A percentile compares a stretch with the other conserved stretches of the same genome.
These are phyloP conservation scores for Chlamydomonas sphaeroides DNA, from an alignment of 139 green algal species.

Conservation along the genomic window DNA sequence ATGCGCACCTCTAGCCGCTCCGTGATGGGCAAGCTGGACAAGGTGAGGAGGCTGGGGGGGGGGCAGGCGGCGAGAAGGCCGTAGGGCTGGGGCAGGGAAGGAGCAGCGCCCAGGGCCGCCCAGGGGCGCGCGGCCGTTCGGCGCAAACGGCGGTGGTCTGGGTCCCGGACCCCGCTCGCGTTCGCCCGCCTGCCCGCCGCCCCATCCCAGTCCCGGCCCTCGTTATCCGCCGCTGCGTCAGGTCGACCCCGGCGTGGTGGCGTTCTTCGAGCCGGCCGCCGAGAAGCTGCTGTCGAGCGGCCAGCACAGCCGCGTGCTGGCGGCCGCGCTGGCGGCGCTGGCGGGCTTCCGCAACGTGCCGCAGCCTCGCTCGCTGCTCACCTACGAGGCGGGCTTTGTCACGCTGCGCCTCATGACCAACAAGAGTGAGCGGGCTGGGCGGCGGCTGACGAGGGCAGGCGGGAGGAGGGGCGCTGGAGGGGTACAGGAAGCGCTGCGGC, in stretches of 20 bases:
- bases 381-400: constrained; percentile 75
- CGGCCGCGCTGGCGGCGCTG: constrained; percentile 89
- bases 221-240: background rate
- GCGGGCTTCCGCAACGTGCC: constrained; percentile 84
- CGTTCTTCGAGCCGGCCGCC: constrained; percentile 88
- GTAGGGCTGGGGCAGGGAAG: background rate
- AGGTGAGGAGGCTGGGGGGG: constrained; percentile 39
- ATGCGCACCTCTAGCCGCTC: constrained; percentile 56
- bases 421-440: background rate
- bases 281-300: constrained; percentile 71
- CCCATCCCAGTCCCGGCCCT: too few relatives aligned
- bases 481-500: background rate
- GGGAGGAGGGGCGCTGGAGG: background rate
- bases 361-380: constrained; percentile 76
- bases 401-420: constrained; percentile 72
- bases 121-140: too few relatives aligned
- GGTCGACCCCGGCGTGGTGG: constrained; percentile 77
- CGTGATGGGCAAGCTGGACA: constrained; percentile 76
- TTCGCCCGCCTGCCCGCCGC: too few relatives aligned
- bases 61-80: too few relatives aligned
- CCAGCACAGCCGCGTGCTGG: constrained; percentile 70
- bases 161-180: too few relatives aligned
- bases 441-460: background rate
- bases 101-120: too few relatives aligned
- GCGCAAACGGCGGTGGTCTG: too few relatives aligned